These are phyloP conservation scores for Ophiostoma fasciatum DNA, from an alignment of 2,329 filamentous ascomycete genomes.

Conservation along the genomic window DNA sequence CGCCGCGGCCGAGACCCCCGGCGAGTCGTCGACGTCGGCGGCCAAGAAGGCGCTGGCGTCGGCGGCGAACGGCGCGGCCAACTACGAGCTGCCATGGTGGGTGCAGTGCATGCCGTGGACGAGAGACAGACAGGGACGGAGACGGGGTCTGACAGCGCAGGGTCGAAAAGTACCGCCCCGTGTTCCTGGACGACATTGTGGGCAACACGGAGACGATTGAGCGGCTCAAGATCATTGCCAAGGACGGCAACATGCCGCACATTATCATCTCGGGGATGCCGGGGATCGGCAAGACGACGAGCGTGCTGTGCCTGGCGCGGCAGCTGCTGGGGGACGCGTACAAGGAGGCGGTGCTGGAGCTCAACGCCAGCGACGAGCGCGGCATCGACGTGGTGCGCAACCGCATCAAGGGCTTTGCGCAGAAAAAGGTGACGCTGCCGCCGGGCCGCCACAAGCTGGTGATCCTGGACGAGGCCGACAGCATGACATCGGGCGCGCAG, in stretches of 20 bases:
- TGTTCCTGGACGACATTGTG: conserved; percentile 92
- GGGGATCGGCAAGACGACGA: conserved; percentile 96
- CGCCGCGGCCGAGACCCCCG: conserved; percentile 24
- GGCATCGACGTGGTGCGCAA: conserved; percentile 96
- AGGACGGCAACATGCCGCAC: conserved; percentile 98
- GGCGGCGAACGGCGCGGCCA: conserved; percentile 33
- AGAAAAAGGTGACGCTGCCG: conserved; percentile 95
- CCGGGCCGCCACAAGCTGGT: conserved; percentile 87
- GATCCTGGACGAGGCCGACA: conserved; percentile 95
- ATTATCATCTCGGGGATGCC: conserved; percentile 99
- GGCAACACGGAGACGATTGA: conserved; percentile 97
- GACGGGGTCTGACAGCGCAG: conserved; percentile 31
- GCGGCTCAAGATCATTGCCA: conserved; percentile 92
- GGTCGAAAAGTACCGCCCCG: conserved; percentile 96
- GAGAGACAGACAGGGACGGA: no score
- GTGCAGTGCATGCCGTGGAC: background rate
- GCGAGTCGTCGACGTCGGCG: conserved; percentile 45
- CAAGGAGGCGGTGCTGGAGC: conserved; percentile 91
- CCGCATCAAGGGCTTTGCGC: conserved; percentile 94
- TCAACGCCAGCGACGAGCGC: conserved; percentile 93
- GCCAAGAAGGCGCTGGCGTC: conserved; percentile 39
- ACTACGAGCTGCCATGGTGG: conserved; percentile 69
- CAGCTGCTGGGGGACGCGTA: conserved; percentile 86
- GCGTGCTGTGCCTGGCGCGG: conserved; percentile 79
- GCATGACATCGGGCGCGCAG: conserved; percentile 93